A percentile compares a stretch with the other conserved stretches of the same genome.
Evolutionary conservation across 352 stramenopile species (phyloP).

Genomic region (Phytophthora podocarpi): DNA sequence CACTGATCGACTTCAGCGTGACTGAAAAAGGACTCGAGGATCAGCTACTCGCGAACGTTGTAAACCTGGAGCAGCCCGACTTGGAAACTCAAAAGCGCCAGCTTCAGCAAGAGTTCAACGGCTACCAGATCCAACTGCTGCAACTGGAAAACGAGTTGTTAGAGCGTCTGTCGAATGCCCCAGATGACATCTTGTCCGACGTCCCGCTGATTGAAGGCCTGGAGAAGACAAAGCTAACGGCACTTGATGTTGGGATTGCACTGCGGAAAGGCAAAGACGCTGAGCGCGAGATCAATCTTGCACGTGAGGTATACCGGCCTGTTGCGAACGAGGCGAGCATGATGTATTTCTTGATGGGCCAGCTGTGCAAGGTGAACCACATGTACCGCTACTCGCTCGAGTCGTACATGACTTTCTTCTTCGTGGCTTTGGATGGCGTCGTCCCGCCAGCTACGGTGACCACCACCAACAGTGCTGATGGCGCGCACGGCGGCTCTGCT

Average conservation of each 20-base stretch:
- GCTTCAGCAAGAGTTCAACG: slow-evolving; percentile 91
- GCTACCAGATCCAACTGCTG: slow-evolving; percentile 92
- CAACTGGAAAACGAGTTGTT: slow-evolving; percentile 91
- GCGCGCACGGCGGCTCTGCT: slow-evolving; percentile 12
- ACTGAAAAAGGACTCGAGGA: slow-evolving; percentile 91
- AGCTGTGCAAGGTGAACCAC: slow-evolving; percentile 90
- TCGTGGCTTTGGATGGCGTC: slow-evolving; percentile 78
- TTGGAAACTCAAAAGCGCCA: slow-evolving; percentile 90
- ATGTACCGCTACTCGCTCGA: slow-evolving; percentile 96
- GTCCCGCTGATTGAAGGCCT: slow-evolving; percentile 92
- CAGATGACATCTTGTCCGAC: slow-evolving; percentile 92
- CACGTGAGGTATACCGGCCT: slow-evolving; percentile 89
- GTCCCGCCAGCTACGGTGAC: slow-evolving; percentile 14
- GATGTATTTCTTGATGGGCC: slow-evolving; percentile 93
- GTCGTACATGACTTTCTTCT: slow-evolving; percentile 90
- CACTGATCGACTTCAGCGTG: slow-evolving; percentile 95
- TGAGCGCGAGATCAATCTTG: slow-evolving; percentile 91
- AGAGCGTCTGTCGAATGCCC: slow-evolving; percentile 90
- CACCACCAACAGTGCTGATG: background rate
- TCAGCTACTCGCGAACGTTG: slow-evolving; percentile 88
- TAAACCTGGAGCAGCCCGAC: slow-evolving; percentile 89
- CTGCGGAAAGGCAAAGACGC: slow-evolving; percentile 86
- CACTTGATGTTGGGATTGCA: slow-evolving; percentile 85
- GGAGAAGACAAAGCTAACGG: slow-evolving; percentile 91
- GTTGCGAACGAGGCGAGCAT: slow-evolving; percentile 90